These are phyloP conservation scores for Eucalyptus sideroxylon DNA, from an alignment of 345 rosid species.

Conservation along the genomic window DNA sequence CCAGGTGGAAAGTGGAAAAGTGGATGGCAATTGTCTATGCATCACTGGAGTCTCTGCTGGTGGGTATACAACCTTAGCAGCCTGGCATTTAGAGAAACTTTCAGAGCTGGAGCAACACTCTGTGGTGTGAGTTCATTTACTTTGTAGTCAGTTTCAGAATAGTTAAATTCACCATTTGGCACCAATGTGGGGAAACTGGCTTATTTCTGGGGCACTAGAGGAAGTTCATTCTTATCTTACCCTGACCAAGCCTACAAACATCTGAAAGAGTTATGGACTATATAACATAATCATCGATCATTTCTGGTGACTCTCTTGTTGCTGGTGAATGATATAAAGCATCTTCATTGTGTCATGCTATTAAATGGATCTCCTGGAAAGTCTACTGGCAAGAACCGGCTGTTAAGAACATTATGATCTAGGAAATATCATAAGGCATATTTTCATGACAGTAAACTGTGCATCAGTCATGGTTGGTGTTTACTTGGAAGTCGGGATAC, in stretches of 20 bases:
- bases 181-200: not conserved
- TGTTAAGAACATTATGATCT: not conserved
- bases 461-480: too few relatives aligned
- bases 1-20: conserved; percentile 69
- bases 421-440: too few relatives aligned
- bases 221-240: not conserved
- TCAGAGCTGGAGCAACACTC: conserved; percentile 89
- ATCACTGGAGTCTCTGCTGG: conserved; percentile 98
- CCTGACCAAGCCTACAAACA: not conserved
- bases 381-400: not conserved
- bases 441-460: too few relatives aligned
- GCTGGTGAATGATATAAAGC: not conserved
- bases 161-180: not conserved
- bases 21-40: conserved; percentile 58
- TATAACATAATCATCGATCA: not conserved
- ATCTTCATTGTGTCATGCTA: not conserved
- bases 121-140: conserved; percentile 53
- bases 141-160: not conserved
- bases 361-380: not conserved
- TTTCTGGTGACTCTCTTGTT: not conserved
- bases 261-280: not conserved
- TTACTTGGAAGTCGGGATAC: too few relatives aligned
- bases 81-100: conserved; percentile 78
- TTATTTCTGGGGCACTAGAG: not conserved
- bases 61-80: conserved; percentile 83